These are phyloP conservation scores for Brassica balearica DNA, from an alignment of 441 rosid genomes.

Conservation along the genomic window DNA sequence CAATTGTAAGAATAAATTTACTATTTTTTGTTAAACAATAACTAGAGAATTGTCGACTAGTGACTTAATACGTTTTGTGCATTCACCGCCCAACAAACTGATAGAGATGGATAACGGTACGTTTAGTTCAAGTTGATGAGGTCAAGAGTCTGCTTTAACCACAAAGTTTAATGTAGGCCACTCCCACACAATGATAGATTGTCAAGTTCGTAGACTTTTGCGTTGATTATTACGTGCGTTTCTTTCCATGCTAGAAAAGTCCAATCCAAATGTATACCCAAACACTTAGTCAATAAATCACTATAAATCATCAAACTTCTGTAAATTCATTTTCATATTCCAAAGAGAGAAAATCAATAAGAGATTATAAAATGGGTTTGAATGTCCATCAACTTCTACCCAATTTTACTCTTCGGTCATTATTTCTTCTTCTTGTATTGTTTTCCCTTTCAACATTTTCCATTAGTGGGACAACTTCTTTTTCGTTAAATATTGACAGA, in stretches of 20 bases:
- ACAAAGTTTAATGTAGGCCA: neutral
- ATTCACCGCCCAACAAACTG: neutral
- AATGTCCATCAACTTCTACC: too few relatives aligned
- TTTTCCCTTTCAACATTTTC: slow-evolving; percentile 26
- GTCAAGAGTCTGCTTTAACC: neutral
- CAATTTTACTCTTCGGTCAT: too few relatives aligned
- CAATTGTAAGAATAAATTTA: too few relatives aligned
- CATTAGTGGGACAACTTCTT: slow-evolving; percentile 29
- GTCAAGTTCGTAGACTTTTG: slow-evolving; percentile 27
- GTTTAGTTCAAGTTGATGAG: slow-evolving; percentile 7
- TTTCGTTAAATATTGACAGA: slow-evolving; percentile 48
- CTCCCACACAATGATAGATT: slow-evolving; percentile 9
- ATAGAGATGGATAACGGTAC: neutral
- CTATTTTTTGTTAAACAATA: neutral
- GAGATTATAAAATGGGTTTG: too few relatives aligned
- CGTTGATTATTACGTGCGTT: neutral
- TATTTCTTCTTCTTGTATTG: slow-evolving; percentile 5
- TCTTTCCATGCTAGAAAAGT: too few relatives aligned
- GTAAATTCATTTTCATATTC: too few relatives aligned
- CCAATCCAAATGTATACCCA: too few relatives aligned
- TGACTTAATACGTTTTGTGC: slow-evolving; percentile 3
- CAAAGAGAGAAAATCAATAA: too few relatives aligned
- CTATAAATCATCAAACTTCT: too few relatives aligned
- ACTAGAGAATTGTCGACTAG: slow-evolving; percentile 7
- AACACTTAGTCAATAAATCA: too few relatives aligned